Percentiles rank a stretch among this genome's conserved stretches.
Conservation (phyloP, 805 yeast genomes). For the Hagleromyces aurorensis region DNA sequence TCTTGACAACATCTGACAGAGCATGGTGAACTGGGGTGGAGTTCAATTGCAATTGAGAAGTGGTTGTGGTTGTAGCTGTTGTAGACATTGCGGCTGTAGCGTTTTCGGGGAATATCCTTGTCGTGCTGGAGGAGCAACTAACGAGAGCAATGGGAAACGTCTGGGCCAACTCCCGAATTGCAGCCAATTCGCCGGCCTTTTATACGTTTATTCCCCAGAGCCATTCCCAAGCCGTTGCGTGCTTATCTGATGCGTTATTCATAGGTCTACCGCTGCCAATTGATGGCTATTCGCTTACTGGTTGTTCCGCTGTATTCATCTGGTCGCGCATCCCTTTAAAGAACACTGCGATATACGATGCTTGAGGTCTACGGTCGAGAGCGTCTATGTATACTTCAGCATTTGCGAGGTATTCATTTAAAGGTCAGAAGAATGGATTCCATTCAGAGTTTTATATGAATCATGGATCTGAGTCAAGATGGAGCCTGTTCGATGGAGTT, state of each 20-base stretch:
- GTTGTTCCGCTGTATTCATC: slow-evolving; percentile 1
- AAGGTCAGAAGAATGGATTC: too few species aligned
- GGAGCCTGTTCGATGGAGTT: neutral
- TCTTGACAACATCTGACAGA: slow-evolving; percentile 26
- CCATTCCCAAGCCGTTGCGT: neutral
- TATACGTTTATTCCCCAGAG: slow-evolving; percentile 1
- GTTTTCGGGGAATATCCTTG: neutral
- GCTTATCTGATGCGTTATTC: neutral
- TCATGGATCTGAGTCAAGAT: neutral
- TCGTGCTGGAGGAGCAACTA: neutral
- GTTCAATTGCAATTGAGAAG: slow-evolving; percentile 14
- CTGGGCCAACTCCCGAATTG: neutral
- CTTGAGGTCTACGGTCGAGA: too few species aligned
- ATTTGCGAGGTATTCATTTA: too few species aligned
- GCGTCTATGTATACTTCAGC: too few species aligned
- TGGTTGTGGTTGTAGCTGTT: slow-evolving; percentile 10
- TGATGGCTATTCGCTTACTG: slow-evolving; percentile 2
- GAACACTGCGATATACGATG: too few species aligned
- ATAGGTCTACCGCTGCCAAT: neutral
- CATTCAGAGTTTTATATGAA: too few species aligned
- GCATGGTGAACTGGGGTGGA: slow-evolving; percentile 21
- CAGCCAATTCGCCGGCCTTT: slow-evolving; percentile 1
- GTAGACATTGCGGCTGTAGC: slow-evolving; percentile 7
- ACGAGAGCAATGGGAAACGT: neutral
- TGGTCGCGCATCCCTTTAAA: too few species aligned